A percentile compares a stretch with the other conserved stretches of the same genome.
Evolutionary conservation across 495 filamentous ascomycete species (phyloP).

Genomic region (Podospora pseudocomata): DNA sequence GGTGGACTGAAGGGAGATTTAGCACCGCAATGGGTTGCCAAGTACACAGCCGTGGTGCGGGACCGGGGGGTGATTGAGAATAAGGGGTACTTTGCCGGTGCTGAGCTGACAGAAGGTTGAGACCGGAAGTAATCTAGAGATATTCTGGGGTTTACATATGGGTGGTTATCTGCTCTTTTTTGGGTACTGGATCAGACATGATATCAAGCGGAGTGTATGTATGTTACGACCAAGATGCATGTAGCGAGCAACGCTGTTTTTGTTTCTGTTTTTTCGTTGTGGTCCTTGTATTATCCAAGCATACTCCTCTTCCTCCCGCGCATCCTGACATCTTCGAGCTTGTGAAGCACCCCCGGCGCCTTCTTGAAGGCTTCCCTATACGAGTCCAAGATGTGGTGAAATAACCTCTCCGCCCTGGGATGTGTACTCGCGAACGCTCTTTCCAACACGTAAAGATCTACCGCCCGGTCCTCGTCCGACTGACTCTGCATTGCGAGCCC

Average conservation of each 20-base stretch:
- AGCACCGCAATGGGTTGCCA: slow-evolving; percentile 88
- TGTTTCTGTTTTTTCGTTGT: not conserved
- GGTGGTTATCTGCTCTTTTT: not conserved
- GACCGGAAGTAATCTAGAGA: not conserved
- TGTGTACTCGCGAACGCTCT: slow-evolving; percentile 95
- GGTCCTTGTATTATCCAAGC: slow-evolving; percentile 58
- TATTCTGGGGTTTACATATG: not conserved
- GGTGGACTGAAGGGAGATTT: slow-evolving; percentile 69
- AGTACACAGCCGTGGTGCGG: slow-evolving; percentile 96
- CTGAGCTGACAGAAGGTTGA: slow-evolving; percentile 52
- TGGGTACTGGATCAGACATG: not conserved
- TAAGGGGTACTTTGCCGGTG: slow-evolving; percentile 92
- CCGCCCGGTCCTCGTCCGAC: slow-evolving; percentile 91
- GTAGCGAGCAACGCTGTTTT: slow-evolving; percentile 12
- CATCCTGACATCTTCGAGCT: slow-evolving; percentile 90
- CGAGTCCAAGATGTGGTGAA: slow-evolving; percentile 57
- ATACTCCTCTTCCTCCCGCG: slow-evolving; percentile 97
- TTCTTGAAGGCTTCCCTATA: slow-evolving; percentile 51
- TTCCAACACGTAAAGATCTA: slow-evolving; percentile 96
- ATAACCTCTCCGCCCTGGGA: slow-evolving; percentile 76
- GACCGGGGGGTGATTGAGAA: slow-evolving; percentile 97
- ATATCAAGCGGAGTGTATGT: not conserved
- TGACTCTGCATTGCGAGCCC: slow-evolving; percentile 78
- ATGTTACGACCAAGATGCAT: not conserved
- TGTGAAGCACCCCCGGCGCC: slow-evolving; percentile 53